Evolutionary conservation across 805 yeast genomes (phyloP), one percentile per base, ranked within the genome.

Genomic region (Starmerella roubikii): DNA sequence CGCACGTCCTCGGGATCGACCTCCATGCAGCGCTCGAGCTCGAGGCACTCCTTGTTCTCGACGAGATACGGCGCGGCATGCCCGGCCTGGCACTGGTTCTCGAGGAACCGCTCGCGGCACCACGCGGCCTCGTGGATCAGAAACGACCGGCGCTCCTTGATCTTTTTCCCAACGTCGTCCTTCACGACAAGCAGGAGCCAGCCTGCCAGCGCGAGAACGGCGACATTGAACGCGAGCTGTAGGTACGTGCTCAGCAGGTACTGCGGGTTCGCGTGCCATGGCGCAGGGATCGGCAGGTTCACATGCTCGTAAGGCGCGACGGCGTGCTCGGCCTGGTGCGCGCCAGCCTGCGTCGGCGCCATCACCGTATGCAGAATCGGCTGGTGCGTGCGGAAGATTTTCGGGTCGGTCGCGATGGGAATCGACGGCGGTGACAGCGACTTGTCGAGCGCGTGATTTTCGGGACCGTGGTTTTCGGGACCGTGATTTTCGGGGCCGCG

Each of bases 1-100:
- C 78, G 78, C 7, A 76, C 64, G 0, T 57, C 57, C 2, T 68
- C 67, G 5, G 93, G 85, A 47, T 83, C 86, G 32, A 72, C 59
- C 47, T 76, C 72, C 85, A 83, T 83, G 56, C 97, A 88, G 39
- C 66, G 69, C 48, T 72, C 78, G 80, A 91, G 80, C 23, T 65
- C 68, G 18, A 68, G 60, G 55, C 98, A 88, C 16, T 71, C 60
- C 2, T 60, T 58, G 10, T 17, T 20, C 12, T 44, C 49, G 41
- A 76, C 83, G n/a, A 85, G 57, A 0, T 81, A 83, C 0, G 94
- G 94, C 0, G 76, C 81, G 13, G 84, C 59, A 1, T 69, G 67
- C 7, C 70, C 66, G 2, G 59, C 54, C 13, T 50, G 47, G 56
- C 98, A 88, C 43, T 74, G 68, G 56, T 88, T 86, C 22, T 72